These are phyloP conservation scores for Sarcocystis neurona DNA, from an alignment of 169 alveolate genomes.

Conservation along the genomic window DNA sequence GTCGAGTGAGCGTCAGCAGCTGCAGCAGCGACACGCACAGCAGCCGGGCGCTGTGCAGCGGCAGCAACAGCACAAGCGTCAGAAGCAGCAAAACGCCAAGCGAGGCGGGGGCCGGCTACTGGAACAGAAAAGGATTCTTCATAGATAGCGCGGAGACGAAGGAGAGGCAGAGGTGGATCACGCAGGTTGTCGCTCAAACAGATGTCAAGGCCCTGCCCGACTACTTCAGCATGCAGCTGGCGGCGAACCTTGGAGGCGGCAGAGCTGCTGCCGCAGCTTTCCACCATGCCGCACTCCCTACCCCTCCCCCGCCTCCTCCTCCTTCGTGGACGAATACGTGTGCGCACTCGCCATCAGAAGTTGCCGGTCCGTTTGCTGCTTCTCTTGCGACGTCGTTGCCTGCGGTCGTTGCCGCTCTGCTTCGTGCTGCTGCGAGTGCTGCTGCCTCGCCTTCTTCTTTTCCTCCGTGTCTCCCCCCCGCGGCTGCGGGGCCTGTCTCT, in stretches of 20 bases:
- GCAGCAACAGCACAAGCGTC: too few species aligned
- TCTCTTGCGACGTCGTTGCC: not conserved
- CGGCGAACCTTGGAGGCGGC: conserved; percentile 14
- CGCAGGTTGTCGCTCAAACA: not conserved
- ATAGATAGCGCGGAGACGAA: too few species aligned
- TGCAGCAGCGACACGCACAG: too few species aligned
- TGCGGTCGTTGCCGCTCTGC: not conserved
- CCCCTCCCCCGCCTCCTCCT: not conserved
- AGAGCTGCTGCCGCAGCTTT: not conserved
- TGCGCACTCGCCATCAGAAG: not conserved
- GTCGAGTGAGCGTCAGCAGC: too few species aligned
- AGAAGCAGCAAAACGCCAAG: too few species aligned
- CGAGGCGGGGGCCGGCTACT: too few species aligned
- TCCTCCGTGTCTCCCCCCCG: too few species aligned
- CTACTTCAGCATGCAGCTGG: conserved; percentile 28
- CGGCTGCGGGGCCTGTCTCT: too few species aligned
- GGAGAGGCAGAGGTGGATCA: not conserved
- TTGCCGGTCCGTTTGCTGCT: not conserved
- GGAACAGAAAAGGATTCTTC: too few species aligned
- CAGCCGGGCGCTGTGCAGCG: too few species aligned
- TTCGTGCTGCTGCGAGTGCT: too few species aligned
- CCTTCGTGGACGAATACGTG: not conserved
- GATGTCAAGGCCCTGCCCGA: conserved; percentile 18
- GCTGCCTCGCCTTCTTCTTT: too few species aligned
- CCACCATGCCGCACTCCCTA: not conserved